Base-by-base conservation (phyloP, 805 yeast genomes). In the Ogataea nitratoaversa region DNA sequence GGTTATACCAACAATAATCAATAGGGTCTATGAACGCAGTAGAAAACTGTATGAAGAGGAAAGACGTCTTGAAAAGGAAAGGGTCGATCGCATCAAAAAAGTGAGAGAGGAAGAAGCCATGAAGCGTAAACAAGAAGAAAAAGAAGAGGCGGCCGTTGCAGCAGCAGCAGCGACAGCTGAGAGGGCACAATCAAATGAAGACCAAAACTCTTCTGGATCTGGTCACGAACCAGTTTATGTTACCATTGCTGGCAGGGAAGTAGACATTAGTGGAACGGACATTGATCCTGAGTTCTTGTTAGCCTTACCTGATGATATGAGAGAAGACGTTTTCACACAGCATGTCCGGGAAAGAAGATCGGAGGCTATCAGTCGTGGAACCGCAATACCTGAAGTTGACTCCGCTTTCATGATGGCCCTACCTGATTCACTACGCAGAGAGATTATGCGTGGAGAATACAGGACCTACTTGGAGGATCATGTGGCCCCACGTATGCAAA, bases 231-330 rank as follows among this genome's bases (percentile, higher is more conserved):
- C 95, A 0, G 69, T 84, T 0, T 74, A 72, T 66, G 88, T 90
- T 3, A 68, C 68, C 11, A 82, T 90, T 48, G 89, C 88, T 28
- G 95, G 84, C 19, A 63, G 82, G 20, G 79, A 80, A 37, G 89
- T 90, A 27, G 95, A 90, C 56, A 84, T 90, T 28, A 76, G 90
- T 30, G 95, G 93, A 0, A 81, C 95, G 3, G 96, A 86, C 40
- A 87, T 90, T 43, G 97, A 90, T 62, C 95, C 95, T 0, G 91
- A 85, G 49, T 90, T 88, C 57, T 68, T 90, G 44, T 84, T 82
- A 52, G 96, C 96, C 0, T 70, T 90, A 28, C 97, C 97, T 0
- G 95, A 87, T 32, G 93, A 86, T 38, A 84, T 90, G 85, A 70
- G 96, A 36, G 95, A 88, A 47, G 96, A 90, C 54, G 97, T 89